A percentile compares a stretch with the other conserved stretches of the same genome.
These are phyloP conservation scores for Arthrinium phaeospermum DNA, from an alignment of 2,329 filamentous ascomycete genomes.

Conservation along the genomic window DNA sequence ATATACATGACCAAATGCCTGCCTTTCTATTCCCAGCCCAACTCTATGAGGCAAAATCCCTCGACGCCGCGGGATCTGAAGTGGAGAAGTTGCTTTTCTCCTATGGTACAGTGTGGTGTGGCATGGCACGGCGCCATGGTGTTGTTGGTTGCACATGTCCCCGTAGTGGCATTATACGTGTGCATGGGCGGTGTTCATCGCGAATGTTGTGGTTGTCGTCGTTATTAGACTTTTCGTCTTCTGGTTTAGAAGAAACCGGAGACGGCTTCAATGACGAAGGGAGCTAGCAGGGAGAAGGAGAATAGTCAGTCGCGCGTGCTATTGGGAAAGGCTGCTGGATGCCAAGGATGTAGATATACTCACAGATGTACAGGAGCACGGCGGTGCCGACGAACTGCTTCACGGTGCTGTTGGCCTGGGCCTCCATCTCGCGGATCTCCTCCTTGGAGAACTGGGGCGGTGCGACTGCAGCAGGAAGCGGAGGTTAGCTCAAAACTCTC, in stretches of 20 bases:
- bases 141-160: neutral
- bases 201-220: neutral
- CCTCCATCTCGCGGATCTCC: constrained; percentile 74
- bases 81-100: constrained; percentile 2
- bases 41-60: neutral
- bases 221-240: neutral
- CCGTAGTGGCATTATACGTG: neutral
- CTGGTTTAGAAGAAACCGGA: constrained; percentile 43
- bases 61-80: neutral
- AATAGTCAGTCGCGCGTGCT: neutral
- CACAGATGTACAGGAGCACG: constrained; percentile 78
- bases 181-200: neutral
- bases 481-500: neutral
- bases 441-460: constrained; percentile 71
- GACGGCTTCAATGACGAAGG: constrained; percentile 62
- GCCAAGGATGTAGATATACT: neutral
- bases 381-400: constrained; percentile 70
- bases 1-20: neutral
- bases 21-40: neutral
- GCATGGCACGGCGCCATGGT: neutral
- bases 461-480: constrained; percentile 29
- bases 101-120: constrained; percentile 6
- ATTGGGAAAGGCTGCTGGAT: neutral
- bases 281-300: constrained; percentile 46
- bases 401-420: constrained; percentile 69